These are phyloP conservation scores for Pleurotus tuber-regium DNA, from an alignment of 768 basidiomycete genomes.

Conservation along the genomic window DNA sequence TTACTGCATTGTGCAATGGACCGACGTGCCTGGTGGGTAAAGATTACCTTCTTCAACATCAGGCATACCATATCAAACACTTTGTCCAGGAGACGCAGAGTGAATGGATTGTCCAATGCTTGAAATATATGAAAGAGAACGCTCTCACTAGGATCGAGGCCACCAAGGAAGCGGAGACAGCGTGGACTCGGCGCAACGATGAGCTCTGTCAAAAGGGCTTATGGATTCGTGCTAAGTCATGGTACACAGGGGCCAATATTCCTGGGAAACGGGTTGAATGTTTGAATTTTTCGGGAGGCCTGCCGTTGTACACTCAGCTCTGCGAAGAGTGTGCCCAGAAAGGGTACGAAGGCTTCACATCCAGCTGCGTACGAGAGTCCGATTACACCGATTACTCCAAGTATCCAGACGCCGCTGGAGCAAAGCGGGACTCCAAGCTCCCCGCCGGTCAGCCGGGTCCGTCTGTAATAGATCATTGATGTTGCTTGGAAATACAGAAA, in stretches of 20 bases:
- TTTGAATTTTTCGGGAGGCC: neutral
- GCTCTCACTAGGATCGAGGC: conserved; percentile 12
- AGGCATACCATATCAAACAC: neutral
- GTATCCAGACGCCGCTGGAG: too few relatives aligned
- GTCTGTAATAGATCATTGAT: too few relatives aligned
- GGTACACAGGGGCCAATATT: conserved; percentile 36
- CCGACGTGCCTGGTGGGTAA: conserved; percentile 14
- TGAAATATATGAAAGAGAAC: conserved; percentile 10
- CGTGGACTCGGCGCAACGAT: conserved; percentile 6
- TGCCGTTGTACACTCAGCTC: neutral
- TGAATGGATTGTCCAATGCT: conserved; percentile 15
- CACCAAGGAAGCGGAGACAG: conserved; percentile 10
- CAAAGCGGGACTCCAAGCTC: too few relatives aligned
- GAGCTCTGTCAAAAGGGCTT: neutral
- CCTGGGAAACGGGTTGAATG: conserved; percentile 35
- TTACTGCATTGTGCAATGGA: conserved; percentile 13
- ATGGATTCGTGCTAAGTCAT: conserved; percentile 16
- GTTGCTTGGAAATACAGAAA: too few relatives aligned
- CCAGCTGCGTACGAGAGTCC: too few relatives aligned
- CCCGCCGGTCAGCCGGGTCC: too few relatives aligned
- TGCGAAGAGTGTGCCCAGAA: neutral
- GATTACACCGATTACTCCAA: too few relatives aligned
- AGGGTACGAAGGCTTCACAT: neutral
- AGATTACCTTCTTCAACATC: neutral
- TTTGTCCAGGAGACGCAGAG: conserved; percentile 15